Conservation (phyloP, 495 filamentous ascomycete species). For the Podospora australis region DNA sequence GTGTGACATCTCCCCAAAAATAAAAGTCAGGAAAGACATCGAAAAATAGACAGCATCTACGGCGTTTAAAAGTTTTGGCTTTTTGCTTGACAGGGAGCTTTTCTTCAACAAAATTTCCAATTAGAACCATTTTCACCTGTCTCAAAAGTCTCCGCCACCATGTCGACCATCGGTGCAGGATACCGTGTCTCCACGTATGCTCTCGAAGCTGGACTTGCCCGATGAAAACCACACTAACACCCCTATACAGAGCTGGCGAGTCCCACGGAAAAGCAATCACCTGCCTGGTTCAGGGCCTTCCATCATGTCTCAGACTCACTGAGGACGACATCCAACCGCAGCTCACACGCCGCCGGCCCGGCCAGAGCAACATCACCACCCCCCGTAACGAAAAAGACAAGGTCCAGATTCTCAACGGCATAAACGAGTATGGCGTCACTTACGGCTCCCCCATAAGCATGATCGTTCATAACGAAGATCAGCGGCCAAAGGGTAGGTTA, state of each 20-base stretch:
- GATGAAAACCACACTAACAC: constrained; percentile 4
- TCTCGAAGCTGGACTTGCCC: neutral
- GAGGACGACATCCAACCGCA: constrained; percentile 92
- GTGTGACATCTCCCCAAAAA: too few relatives aligned
- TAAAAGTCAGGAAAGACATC: too few relatives aligned
- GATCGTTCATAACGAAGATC: constrained; percentile 85
- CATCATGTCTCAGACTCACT: constrained; percentile 81
- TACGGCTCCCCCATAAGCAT: constrained; percentile 89
- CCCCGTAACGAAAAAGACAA: constrained; percentile 89
- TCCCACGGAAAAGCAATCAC: constrained; percentile 87
- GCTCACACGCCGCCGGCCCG: constrained; percentile 84
- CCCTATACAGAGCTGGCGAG: constrained; percentile 61
- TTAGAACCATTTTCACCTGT: neutral
- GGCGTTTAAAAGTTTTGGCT: too few relatives aligned
- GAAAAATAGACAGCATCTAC: too few relatives aligned
- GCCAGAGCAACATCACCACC: constrained; percentile 84
- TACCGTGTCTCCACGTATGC: constrained; percentile 81
- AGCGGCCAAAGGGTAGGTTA: constrained; percentile 61
- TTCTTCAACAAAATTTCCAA: neutral
- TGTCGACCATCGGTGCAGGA: constrained; percentile 88
- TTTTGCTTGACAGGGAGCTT: too few relatives aligned
- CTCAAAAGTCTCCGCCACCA: constrained; percentile 27
- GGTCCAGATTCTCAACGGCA: constrained; percentile 90
- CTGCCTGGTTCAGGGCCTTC: constrained; percentile 82
- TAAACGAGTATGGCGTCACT: constrained; percentile 86